A percentile compares a stretch with the other conserved stretches of the same genome.
Conservation (phyloP, 495 filamentous ascomycete species). For the Daldinia decipiens region DNA sequence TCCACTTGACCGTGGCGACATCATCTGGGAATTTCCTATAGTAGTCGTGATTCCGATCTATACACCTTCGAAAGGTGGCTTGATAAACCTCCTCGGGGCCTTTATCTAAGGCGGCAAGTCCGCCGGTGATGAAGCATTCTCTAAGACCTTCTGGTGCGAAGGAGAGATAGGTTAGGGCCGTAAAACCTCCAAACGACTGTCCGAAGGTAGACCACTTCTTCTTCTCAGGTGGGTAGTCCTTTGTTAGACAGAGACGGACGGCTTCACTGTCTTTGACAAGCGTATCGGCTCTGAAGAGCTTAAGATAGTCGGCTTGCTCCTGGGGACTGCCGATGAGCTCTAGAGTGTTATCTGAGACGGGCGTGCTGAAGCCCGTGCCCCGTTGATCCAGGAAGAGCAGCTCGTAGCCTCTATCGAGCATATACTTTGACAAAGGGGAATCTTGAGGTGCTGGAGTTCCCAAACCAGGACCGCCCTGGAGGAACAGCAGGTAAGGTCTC, state of each 20-base stretch:
- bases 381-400: constrained; percentile 88
- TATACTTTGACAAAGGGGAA: constrained; percentile 69
- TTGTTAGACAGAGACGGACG: constrained; percentile 76
- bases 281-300: constrained; percentile 87
- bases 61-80: constrained; percentile 72
- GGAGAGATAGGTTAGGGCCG: constrained; percentile 80
- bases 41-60: constrained; percentile 73
- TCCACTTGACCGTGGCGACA: constrained; percentile 70
- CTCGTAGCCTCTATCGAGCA: constrained; percentile 85
- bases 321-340: constrained; percentile 68
- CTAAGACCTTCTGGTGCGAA: constrained; percentile 77
- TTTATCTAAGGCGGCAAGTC: constrained; percentile 78
- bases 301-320: constrained; percentile 80
- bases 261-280: constrained; percentile 92
- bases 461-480: constrained; percentile 83
- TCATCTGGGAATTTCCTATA: constrained; percentile 90
- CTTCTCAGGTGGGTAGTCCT: constrained; percentile 73
- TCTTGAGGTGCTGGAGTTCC: constrained; percentile 78
- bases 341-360: constrained; percentile 76
- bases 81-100: constrained; percentile 80
- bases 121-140: constrained; percentile 86
- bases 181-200: constrained; percentile 94
- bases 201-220: constrained; percentile 86
- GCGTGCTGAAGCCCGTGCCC: constrained; percentile 84
- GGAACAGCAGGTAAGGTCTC: constrained; percentile 66